phyloP scores from a whole-genome alignment of 192 early-diverging fungal species.

The Nowakowskiella sp. region DNA sequence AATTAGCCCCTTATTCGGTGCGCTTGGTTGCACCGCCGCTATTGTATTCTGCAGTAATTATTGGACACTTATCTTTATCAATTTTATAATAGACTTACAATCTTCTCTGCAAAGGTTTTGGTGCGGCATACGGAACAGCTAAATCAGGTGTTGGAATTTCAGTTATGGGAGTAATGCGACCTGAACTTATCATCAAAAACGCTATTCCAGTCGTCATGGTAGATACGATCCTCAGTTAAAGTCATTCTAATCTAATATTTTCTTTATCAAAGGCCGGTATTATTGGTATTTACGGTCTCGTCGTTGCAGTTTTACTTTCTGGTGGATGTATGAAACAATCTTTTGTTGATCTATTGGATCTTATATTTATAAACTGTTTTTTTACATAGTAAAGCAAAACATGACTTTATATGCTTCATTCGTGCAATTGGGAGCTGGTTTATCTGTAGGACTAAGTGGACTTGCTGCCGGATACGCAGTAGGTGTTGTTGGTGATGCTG shows the following conservation, averaged over 20 bases:
- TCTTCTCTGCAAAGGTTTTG: slow-evolving; percentile 55
- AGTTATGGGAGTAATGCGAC: slow-evolving; percentile 87
- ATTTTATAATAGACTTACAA: too few species aligned
- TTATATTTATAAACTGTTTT: slow-evolving; percentile 12
- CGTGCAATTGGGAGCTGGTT: slow-evolving; percentile 87
- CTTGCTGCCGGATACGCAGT: slow-evolving; percentile 95
- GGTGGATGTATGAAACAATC: slow-evolving; percentile 51
- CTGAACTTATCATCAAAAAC: slow-evolving; percentile 64
- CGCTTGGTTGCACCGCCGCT: slow-evolving; percentile 42
- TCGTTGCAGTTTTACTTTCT: slow-evolving; percentile 82
- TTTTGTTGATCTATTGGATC: slow-evolving; percentile 13
- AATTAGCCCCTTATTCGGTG: slow-evolving; percentile 55
- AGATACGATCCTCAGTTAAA: slow-evolving; percentile 12
- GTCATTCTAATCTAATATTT: too few species aligned
- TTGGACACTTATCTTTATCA: not conserved
- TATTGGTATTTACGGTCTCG: slow-evolving; percentile 95
- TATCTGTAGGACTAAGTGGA: slow-evolving; percentile 83
- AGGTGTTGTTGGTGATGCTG: slow-evolving; percentile 93
- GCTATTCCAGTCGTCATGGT: slow-evolving; percentile 95
- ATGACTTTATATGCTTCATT: slow-evolving; percentile 63
- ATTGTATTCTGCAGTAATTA: slow-evolving; percentile 69
- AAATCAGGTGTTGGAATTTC: slow-evolving; percentile 96
- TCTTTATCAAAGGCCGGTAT: slow-evolving; percentile 65
- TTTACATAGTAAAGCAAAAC: slow-evolving; percentile 19
- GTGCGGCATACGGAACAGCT: slow-evolving; percentile 96